These are phyloP conservation scores for Parastagonospora nodorum DNA, from an alignment of 2,329 filamentous ascomycete genomes.

Conservation along the genomic window DNA sequence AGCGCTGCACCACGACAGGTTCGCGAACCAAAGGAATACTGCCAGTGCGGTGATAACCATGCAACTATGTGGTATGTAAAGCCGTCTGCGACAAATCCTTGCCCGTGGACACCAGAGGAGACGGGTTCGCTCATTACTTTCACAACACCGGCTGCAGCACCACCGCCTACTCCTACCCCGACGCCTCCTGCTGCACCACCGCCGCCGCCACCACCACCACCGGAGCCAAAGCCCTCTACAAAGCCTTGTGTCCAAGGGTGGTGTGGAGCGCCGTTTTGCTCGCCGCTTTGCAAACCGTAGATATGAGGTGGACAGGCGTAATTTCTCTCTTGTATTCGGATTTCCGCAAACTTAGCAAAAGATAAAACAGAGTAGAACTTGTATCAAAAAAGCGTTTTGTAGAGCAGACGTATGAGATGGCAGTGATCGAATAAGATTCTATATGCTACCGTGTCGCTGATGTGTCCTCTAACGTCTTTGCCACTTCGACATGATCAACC, in stretches of 20 bases:
- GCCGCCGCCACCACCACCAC: background rate
- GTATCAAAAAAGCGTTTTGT: background rate
- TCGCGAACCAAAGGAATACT: background rate
- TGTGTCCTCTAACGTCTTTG: background rate
- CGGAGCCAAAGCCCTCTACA: background rate
- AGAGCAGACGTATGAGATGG: background rate
- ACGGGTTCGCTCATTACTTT: background rate
- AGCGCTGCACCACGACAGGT: background rate
- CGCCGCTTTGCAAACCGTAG: background rate
- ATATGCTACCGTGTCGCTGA: background rate
- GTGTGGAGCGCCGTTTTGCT: background rate
- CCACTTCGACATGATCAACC: background rate
- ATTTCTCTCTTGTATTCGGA: background rate
- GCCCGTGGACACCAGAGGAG: background rate
- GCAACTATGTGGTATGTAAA: background rate
- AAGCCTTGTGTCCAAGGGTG: background rate
- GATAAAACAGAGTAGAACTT: background rate
- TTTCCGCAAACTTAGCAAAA: background rate
- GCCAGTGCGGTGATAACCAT: background rate
- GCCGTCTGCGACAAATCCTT: background rate
- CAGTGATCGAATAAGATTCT: background rate
- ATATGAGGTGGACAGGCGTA: too few species aligned
- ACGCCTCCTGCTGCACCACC: background rate
- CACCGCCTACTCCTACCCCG: background rate
- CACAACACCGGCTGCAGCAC: background rate